These are phyloP conservation scores for Saturnispora mendoncae DNA, from an alignment of 805 yeast genomes.

Conservation along the genomic window DNA sequence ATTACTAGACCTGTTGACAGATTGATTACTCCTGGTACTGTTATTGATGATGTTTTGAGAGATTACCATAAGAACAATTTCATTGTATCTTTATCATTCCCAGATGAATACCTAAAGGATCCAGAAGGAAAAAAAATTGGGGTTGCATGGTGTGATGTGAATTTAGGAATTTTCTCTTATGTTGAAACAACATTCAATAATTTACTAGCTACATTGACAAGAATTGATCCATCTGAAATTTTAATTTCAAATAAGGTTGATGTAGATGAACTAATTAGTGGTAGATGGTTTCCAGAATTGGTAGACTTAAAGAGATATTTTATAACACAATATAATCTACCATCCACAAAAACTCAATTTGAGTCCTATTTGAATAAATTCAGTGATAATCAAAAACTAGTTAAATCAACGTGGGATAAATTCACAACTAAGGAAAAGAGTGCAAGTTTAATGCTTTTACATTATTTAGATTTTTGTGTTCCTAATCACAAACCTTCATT, in stretches of 20 bases:
- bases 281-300: constrained; percentile 48
- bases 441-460: constrained; percentile 54
- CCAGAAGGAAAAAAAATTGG: constrained; percentile 44
- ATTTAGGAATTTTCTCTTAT: constrained; percentile 70
- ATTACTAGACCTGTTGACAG: constrained; percentile 67
- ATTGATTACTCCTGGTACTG: constrained; percentile 86
- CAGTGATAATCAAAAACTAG: constrained; percentile 25
- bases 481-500: constrained; percentile 60
- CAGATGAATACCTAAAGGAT: constrained; percentile 36
- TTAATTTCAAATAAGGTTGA: constrained; percentile 44
- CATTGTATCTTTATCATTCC: constrained; percentile 56
- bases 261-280: constrained; percentile 32
- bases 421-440: constrained; percentile 42
- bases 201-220: constrained; percentile 59
- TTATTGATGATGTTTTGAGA: constrained; percentile 77
- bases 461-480: constrained; percentile 64
- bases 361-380: constrained; percentile 34
- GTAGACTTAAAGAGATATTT: constrained; percentile 53
- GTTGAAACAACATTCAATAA: constrained; percentile 54
- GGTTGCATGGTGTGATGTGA: constrained; percentile 80
- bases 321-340: constrained; percentile 42
- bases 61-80: constrained; percentile 66
- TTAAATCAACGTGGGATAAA: constrained; percentile 22
- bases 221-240: constrained; percentile 78
- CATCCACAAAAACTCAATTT: constrained; percentile 34